These are phyloP conservation scores for Golubevia sp. DNA, from an alignment of 1,284 basidiomycete species.

Conservation along the genomic window DNA sequence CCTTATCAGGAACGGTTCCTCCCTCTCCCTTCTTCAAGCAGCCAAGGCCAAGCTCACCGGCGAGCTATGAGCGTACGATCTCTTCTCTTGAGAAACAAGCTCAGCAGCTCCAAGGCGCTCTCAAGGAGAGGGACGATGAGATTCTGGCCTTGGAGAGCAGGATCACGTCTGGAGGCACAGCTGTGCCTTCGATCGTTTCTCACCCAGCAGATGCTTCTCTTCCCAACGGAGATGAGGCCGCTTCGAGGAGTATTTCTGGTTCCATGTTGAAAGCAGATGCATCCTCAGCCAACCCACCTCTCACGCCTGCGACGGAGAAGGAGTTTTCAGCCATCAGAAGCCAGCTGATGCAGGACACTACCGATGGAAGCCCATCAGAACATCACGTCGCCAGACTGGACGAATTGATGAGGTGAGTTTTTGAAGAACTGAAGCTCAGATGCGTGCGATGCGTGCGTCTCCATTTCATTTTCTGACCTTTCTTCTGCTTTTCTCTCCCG, in stretches of 20 bases:
- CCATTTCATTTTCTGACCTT: neutral
- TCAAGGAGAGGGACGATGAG: conserved; percentile 49
- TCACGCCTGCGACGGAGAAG: conserved; percentile 11
- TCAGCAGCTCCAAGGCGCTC: conserved; percentile 36
- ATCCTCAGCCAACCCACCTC: neutral
- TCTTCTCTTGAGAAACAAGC: conserved; percentile 44
- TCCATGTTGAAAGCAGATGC: neutral
- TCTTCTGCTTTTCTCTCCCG: neutral
- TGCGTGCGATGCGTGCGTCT: too few species aligned
- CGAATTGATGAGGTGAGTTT: conserved; percentile 29
- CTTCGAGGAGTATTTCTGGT: neutral
- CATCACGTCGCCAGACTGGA: conserved; percentile 17
- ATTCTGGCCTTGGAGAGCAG: conserved; percentile 23
- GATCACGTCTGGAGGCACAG: neutral
- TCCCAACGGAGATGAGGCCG: neutral
- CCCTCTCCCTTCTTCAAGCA: conserved; percentile 35
- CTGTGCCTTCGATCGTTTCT: neutral
- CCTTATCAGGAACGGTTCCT: conserved; percentile 28
- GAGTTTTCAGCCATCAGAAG: conserved; percentile 19
- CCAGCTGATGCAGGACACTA: conserved; percentile 15
- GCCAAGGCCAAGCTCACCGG: conserved; percentile 31
- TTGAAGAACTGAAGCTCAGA: too few species aligned
- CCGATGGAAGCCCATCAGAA: conserved; percentile 8
- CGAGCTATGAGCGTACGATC: conserved; percentile 44
- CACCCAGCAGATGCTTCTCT: neutral